Conservation (phyloP, 2,329 filamentous ascomycete genomes). For the Colletotrichum incanum region DNA sequence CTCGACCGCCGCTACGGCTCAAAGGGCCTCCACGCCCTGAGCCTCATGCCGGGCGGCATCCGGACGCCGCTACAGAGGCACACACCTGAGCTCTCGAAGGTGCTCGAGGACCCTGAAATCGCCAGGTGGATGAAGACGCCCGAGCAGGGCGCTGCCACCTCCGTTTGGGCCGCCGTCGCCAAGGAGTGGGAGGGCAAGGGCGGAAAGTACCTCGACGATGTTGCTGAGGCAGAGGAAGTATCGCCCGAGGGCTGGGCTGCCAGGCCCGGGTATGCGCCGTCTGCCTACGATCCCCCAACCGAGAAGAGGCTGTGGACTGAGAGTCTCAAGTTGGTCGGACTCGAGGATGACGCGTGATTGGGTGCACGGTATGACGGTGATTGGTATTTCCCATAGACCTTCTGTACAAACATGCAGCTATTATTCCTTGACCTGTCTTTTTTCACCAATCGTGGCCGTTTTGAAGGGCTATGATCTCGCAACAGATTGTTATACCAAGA, state of each 20-base stretch:
- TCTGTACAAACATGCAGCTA: neutral
- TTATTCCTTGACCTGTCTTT: too few relatives aligned
- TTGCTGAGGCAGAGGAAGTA: conserved; percentile 49
- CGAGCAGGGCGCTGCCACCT: conserved; percentile 64
- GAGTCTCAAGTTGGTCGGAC: conserved; percentile 38
- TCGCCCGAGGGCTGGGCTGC: conserved; percentile 20
- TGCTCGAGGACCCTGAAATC: conserved; percentile 22
- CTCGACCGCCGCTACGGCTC: conserved; percentile 64
- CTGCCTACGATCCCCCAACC: conserved; percentile 43
- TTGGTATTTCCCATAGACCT: too few relatives aligned
- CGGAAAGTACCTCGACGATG: conserved; percentile 62
- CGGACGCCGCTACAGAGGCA: conserved; percentile 30
- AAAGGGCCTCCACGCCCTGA: conserved; percentile 44
- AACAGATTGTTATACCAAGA: neutral
- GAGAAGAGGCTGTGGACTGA: conserved; percentile 39
- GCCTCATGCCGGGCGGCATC: conserved; percentile 41
- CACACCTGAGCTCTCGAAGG: neutral
- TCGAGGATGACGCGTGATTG: conserved; percentile 36
- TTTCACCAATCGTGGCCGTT: too few relatives aligned
- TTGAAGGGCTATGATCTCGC: neutral
- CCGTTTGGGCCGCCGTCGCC: conserved; percentile 60
- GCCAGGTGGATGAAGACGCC: conserved; percentile 21
- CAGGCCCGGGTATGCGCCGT: conserved; percentile 42
- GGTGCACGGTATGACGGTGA: neutral
- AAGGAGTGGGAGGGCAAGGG: conserved; percentile 62